Conservation (phyloP, 805 yeast genomes). For the Candida oleophila region DNA sequence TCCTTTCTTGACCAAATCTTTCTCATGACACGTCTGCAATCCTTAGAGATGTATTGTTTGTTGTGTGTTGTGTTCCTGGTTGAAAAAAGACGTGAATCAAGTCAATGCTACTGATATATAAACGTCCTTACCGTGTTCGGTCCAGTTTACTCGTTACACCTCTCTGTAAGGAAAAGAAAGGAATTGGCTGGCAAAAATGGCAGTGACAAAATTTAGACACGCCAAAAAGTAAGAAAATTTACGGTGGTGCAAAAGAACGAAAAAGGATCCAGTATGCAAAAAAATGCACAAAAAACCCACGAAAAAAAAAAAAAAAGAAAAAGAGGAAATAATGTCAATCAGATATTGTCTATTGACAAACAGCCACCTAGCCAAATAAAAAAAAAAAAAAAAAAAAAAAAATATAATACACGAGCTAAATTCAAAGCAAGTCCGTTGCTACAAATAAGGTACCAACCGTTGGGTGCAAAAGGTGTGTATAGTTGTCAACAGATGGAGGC, state of each 20-base stretch:
- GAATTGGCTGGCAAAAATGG: neutral
- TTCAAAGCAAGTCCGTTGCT: no score
- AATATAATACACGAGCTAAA: no score
- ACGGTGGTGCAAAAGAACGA: neutral
- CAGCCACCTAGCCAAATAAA: neutral
- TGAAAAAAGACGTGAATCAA: neutral
- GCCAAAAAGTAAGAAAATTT: neutral
- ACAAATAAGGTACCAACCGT: no score
- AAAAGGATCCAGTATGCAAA: neutral
- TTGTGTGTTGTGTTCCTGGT: neutral
- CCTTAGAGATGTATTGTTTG: neutral
- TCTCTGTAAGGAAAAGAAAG: neutral
- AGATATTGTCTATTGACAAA: neutral
- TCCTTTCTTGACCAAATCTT: conserved; percentile 29
- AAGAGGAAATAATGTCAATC: neutral
- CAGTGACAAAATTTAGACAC: neutral
- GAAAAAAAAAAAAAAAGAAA: neutral
- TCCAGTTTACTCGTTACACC: no score
- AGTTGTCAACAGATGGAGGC: no score
- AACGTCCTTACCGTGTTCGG: no score
- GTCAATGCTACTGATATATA: no score
- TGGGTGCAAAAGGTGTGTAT: no score
- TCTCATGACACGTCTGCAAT: conserved; percentile 18
- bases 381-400: conserved; percentile 1
- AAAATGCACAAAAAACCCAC: neutral